A percentile compares a stretch with the other conserved stretches of the same genome.
phyloP scores from a whole-genome alignment of 441 rosid genomes.

The Eruca vesicaria region DNA sequence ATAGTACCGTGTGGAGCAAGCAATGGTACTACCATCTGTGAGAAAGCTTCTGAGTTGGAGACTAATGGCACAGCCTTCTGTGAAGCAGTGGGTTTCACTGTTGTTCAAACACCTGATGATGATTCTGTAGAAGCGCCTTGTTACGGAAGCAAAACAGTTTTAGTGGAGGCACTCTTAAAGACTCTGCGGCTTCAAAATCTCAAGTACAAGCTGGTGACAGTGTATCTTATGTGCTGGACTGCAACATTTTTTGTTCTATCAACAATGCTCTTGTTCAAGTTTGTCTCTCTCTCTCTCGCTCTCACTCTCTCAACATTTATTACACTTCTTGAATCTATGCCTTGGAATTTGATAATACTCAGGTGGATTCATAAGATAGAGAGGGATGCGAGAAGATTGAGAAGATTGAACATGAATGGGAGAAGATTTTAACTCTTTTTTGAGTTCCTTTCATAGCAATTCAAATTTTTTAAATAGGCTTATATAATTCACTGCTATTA shows the following conservation, averaged over 20 bases:
- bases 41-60: slow-evolving; percentile 70
- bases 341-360: neutral
- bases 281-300: neutral
- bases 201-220: neutral
- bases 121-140: slow-evolving; percentile 51
- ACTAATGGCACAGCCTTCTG: slow-evolving; percentile 79
- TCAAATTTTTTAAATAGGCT: neutral
- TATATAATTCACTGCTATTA: neutral
- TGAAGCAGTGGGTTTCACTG: slow-evolving; percentile 65
- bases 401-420: slow-evolving; percentile 29
- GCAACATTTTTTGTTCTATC: neutral
- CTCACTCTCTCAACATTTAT: no score
- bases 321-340: no score
- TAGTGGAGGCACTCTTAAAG: slow-evolving; percentile 47
- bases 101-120: slow-evolving; percentile 48
- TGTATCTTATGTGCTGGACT: neutral
- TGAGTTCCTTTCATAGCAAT: neutral
- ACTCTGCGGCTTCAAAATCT: slow-evolving; percentile 49
- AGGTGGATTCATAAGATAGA: neutral
- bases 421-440: neutral
- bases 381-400: neutral
- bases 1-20: slow-evolving; percentile 76
- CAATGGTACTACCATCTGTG: slow-evolving; percentile 73
- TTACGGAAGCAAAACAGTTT: slow-evolving; percentile 65
- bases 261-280: neutral